Conservation (phyloP, 2,329 filamentous ascomycete genomes). For the Colletotrichum simmondsii region DNA sequence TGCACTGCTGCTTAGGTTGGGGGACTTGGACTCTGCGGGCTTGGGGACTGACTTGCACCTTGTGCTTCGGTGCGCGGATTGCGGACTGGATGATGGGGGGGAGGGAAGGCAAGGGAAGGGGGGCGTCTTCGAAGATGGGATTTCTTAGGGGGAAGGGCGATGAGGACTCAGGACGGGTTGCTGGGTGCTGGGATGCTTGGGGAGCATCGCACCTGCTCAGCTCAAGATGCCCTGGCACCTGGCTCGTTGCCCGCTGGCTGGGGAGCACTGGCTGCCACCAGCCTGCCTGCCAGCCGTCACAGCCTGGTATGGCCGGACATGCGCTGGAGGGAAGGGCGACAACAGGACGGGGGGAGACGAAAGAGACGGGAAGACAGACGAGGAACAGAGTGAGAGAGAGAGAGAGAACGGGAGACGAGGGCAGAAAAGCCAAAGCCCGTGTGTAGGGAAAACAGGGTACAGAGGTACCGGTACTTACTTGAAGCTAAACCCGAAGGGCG, state of each 20-base stretch:
- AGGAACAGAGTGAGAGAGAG: conserved; percentile 6
- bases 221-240: conserved; percentile 8
- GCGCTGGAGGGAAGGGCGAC: background rate
- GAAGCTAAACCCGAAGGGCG: conserved; percentile 33
- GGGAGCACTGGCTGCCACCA: conserved; percentile 26
- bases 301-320: conserved; percentile 6
- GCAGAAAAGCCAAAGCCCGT: conserved; percentile 34
- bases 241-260: conserved; percentile 1
- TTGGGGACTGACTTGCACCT: conserved; percentile 25
- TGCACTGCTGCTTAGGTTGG: conserved; percentile 16
- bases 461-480: conserved; percentile 36
- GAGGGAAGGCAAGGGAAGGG: background rate
- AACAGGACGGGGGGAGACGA: background rate
- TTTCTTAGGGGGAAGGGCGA: conserved; percentile 12
- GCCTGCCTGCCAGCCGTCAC: conserved; percentile 9
- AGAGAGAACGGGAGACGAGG: conserved; percentile 22
- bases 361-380: background rate
- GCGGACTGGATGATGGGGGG: conserved; percentile 18
- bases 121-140: conserved; percentile 13
- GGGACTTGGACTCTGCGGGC: background rate
- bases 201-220: conserved; percentile 12
- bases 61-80: conserved; percentile 24
- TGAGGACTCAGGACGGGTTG: background rate
- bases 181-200: conserved; percentile 19
- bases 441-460: conserved; percentile 30